A percentile compares a stretch with the other conserved stretches of the same genome.
phyloP scores from a whole-genome alignment of 2,329 filamentous ascomycete species.

The Fusarium concolor region DNA sequence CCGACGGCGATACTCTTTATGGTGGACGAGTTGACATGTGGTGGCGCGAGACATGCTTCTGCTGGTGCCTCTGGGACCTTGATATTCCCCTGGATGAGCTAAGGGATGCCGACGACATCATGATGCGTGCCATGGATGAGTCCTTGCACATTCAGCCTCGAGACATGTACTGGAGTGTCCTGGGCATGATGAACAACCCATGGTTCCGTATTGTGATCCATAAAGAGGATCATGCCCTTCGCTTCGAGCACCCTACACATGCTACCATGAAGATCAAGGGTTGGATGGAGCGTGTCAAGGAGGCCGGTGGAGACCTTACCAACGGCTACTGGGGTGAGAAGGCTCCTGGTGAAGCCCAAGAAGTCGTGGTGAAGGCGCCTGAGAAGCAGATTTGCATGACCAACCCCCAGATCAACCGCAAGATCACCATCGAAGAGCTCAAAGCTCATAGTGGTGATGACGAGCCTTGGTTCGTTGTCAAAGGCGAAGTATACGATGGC shows the following conservation, averaged over 20 bases:
- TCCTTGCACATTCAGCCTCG: constrained; percentile 86
- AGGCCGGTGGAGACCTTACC: constrained; percentile 79
- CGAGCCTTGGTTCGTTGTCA: constrained; percentile 87
- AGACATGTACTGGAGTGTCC: constrained; percentile 95
- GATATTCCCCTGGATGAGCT: constrained; percentile 73
- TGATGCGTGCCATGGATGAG: constrained; percentile 91
- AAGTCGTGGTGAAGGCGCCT: constrained; percentile 58
- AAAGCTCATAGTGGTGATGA: constrained; percentile 72
- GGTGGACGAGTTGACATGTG: constrained; percentile 83
- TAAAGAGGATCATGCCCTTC: constrained; percentile 69
- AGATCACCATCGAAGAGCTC: constrained; percentile 78
- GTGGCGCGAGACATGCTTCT: constrained; percentile 85
- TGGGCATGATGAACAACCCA: constrained; percentile 98
- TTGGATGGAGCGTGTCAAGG: constrained; percentile 95
- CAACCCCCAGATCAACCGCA: constrained; percentile 70
- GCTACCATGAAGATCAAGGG: constrained; percentile 81
- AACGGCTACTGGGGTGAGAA: constrained; percentile 90
- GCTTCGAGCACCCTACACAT: constrained; percentile 91
- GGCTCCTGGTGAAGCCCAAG: constrained; percentile 63
- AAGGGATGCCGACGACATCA: constrained; percentile 73
- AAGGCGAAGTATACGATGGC: constrained; percentile 90
- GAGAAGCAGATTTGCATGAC: constrained; percentile 81
- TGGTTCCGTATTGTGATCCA: constrained; percentile 88
- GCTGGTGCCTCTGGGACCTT: constrained; percentile 93
- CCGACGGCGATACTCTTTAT: constrained; percentile 72